Evolutionary conservation across 352 stramenopile species (phyloP).

Genomic region (Phytopythium cucurbitacearum): DNA sequence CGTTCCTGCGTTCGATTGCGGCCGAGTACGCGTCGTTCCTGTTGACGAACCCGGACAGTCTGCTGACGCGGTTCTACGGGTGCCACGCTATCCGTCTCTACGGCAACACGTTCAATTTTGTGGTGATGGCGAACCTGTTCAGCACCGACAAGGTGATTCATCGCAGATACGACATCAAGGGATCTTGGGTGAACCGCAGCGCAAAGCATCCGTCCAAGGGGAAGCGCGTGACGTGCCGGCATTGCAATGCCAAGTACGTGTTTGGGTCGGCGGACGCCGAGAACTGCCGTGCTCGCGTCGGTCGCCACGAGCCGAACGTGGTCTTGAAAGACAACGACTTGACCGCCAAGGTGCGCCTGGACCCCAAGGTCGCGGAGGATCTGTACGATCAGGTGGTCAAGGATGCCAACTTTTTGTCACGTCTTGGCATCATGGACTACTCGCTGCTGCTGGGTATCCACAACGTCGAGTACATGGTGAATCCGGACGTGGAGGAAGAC

Average conservation of each 20-base stretch:
- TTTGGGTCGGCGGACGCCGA: conserved; percentile 80
- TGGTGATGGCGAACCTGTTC: conserved; percentile 88
- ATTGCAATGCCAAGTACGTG: conserved; percentile 87
- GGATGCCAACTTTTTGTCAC: conserved; percentile 83
- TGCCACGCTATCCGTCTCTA: conserved; percentile 84
- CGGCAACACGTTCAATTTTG: conserved; percentile 88
- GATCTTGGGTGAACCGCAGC: conserved; percentile 85
- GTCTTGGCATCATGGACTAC: conserved; percentile 91
- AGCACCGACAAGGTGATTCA: conserved; percentile 83
- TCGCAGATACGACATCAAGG: conserved; percentile 86
- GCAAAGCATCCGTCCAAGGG: conserved; percentile 84
- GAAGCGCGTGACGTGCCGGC: conserved; percentile 79
- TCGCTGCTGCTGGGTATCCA: conserved; percentile 87
- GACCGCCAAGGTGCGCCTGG: conserved; percentile 75
- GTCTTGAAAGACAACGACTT: conserved; percentile 88
- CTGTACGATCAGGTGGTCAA: conserved; percentile 83
- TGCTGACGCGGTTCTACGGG: conserved; percentile 81
- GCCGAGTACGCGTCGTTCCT: conserved; percentile 79
- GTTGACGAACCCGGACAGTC: conserved; percentile 75
- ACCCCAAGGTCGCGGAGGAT: conserved; percentile 69
- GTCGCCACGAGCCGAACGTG: conserved; percentile 81
- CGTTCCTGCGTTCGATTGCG: conserved; percentile 77
- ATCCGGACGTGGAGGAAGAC: conserved; percentile 64
- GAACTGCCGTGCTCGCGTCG: conserved; percentile 67
- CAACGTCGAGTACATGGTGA: conserved; percentile 87